A percentile compares a stretch with the other conserved stretches of the same genome.
Conservation (phyloP, 2,329 filamentous ascomycete species). For the Ophiosphaerella korrae region DNA sequence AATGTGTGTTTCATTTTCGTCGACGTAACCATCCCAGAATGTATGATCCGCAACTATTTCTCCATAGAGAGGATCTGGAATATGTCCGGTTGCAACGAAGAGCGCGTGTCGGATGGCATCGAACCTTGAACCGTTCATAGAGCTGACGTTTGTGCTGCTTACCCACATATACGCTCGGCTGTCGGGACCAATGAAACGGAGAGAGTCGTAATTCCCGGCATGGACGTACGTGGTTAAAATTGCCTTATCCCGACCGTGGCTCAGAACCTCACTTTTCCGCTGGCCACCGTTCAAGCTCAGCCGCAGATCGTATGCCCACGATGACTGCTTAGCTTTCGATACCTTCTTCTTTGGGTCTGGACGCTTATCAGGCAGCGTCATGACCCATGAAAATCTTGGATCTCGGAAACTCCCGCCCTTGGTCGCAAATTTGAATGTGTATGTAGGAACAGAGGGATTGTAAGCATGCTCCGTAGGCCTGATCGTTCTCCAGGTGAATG, state of each 20-base stretch:
- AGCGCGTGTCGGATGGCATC: slow-evolving; percentile 41
- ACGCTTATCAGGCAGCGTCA: slow-evolving; percentile 17
- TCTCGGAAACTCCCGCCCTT: slow-evolving; percentile 31
- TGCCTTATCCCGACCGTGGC: slow-evolving; percentile 16
- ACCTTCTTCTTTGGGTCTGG: slow-evolving; percentile 1
- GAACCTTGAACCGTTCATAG: slow-evolving; percentile 29
- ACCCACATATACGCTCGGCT: slow-evolving; percentile 39
- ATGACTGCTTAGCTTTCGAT: slow-evolving; percentile 3
- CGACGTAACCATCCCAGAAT: slow-evolving; percentile 39
- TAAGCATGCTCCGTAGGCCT: slow-evolving; percentile 20
- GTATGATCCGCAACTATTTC: slow-evolving; percentile 44
- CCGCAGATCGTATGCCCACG: slow-evolving; percentile 37
- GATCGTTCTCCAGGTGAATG: slow-evolving; percentile 27
- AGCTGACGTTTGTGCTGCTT: slow-evolving; percentile 30
- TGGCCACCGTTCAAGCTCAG: slow-evolving; percentile 26
- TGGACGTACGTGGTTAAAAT: slow-evolving; percentile 40
- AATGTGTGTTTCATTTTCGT: slow-evolving; percentile 18
- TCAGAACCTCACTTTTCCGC: slow-evolving; percentile 33
- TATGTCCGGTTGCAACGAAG: slow-evolving; percentile 26
- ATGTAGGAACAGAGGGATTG: slow-evolving; percentile 19
- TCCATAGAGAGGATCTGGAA: slow-evolving; percentile 38
- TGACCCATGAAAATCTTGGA: slow-evolving; percentile 34
- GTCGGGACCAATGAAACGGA: slow-evolving; percentile 38
- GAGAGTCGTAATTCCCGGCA: slow-evolving; percentile 37
- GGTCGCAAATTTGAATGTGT: slow-evolving; percentile 31